A percentile compares a stretch with the other conserved stretches of the same genome.
These are phyloP conservation scores for Pestalotiopsis sp. DNA, from an alignment of 2,329 filamentous ascomycete species.

Conservation along the genomic window DNA sequence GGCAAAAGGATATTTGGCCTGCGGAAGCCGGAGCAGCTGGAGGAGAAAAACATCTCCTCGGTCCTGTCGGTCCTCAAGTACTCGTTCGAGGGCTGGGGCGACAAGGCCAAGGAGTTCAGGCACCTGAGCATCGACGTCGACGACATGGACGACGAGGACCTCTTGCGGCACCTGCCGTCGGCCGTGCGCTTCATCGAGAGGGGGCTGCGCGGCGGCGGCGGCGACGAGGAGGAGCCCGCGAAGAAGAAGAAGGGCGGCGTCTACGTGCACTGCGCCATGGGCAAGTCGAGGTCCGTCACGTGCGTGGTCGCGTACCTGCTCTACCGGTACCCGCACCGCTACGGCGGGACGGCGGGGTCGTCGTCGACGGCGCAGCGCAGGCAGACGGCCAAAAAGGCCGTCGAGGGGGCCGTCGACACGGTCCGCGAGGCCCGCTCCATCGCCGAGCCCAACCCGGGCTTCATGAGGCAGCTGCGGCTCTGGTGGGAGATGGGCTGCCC, in stretches of 20 bases:
- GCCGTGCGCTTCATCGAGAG: conserved; percentile 83
- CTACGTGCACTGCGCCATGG: conserved; percentile 81
- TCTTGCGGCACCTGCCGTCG: conserved; percentile 77
- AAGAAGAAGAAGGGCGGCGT: conserved; percentile 41
- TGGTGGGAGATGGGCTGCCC: conserved; percentile 89
- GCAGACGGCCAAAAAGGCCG: conserved; percentile 49
- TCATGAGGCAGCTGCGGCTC: conserved; percentile 84
- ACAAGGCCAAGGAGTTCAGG: conserved; percentile 60
- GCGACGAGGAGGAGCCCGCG: conserved; percentile 17
- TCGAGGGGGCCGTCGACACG: conserved; percentile 65
- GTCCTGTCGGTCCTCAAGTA: conserved; percentile 76
- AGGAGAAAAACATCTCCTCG: conserved; percentile 80
- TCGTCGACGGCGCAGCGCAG: conserved; percentile 38
- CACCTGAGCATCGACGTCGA: conserved; percentile 85
- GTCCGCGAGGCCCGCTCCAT: conserved; percentile 73
- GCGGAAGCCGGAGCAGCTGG: conserved; percentile 64
- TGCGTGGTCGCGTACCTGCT: conserved; percentile 85
- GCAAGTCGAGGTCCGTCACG: conserved; percentile 89
- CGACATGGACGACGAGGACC: conserved; percentile 86
- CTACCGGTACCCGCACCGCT: conserved; percentile 61
- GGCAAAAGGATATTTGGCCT: conserved; percentile 14
- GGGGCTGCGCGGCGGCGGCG: conserved; percentile 62
- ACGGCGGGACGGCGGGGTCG: conserved; percentile 39
- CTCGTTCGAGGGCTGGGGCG: conserved; percentile 41
- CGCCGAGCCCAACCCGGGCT: conserved; percentile 88